phyloP scores from a whole-genome alignment of 1,139 yeast genomes.

The Hyphopichia buzzinii region DNA sequence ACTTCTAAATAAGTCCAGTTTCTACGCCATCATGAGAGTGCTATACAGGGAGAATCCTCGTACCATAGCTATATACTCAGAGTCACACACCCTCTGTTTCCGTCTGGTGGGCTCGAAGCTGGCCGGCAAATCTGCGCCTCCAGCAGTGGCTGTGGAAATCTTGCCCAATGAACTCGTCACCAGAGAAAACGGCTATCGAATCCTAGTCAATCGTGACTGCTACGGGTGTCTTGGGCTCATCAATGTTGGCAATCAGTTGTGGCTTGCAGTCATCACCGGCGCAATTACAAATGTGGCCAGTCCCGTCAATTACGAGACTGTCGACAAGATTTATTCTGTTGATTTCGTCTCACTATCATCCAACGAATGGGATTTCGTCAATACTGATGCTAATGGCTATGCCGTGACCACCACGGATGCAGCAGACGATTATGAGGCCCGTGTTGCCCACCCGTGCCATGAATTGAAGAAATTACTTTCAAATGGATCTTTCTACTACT shows the following conservation, averaged over 20 bases:
- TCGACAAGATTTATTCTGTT: constrained; percentile 76
- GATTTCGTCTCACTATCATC: constrained; percentile 78
- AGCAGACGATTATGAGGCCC: constrained; percentile 18
- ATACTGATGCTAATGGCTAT: constrained; percentile 61
- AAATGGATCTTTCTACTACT: constrained; percentile 89
- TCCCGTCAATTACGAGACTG: constrained; percentile 77
- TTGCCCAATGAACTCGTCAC: constrained; percentile 39
- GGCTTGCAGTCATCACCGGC: constrained; percentile 78
- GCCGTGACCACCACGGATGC: constrained; percentile 31
- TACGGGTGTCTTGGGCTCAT: constrained; percentile 86
- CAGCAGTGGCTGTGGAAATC: constrained; percentile 55
- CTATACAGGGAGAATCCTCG: constrained; percentile 51
- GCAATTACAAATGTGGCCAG: constrained; percentile 71
- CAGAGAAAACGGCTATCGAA: constrained; percentile 41
- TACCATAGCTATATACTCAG: constrained; percentile 52
- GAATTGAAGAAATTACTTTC: constrained; percentile 73
- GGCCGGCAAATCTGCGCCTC: constrained; percentile 10
- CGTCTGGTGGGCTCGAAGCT: constrained; percentile 24
- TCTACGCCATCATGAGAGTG: constrained; percentile 47
- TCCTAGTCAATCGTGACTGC: constrained; percentile 55
- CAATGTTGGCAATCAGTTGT: constrained; percentile 62
- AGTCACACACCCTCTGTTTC: constrained; percentile 49
- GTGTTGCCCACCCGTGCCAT: constrained; percentile 77
- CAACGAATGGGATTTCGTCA: constrained; percentile 77
- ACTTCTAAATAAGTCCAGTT: no score